phyloP scores from a whole-genome alignment of 2,329 filamentous ascomycete species.

The Ophiostoma tasmaniense region DNA sequence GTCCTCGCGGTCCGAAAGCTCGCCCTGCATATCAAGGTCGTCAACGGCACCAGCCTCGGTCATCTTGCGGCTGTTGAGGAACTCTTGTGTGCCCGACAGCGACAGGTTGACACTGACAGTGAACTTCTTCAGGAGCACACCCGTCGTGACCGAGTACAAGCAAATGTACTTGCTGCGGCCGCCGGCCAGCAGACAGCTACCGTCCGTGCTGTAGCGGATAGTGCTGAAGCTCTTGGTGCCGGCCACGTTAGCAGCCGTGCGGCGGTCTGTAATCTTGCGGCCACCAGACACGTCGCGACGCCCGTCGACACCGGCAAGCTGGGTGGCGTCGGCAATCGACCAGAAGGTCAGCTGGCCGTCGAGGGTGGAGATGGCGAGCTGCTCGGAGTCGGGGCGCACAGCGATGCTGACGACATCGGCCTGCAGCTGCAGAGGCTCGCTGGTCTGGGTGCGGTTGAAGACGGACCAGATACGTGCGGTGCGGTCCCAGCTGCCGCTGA shows the following conservation, averaged over 20 bases:
- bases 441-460: conserved; percentile 87
- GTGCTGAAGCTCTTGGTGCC: conserved; percentile 86
- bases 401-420: conserved; percentile 82
- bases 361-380: conserved; percentile 83
- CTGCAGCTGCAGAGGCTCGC: conserved; percentile 85
- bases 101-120: conserved; percentile 95
- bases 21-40: conserved; percentile 79
- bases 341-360: conserved; percentile 95
- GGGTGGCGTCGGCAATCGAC: conserved; percentile 79
- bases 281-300: conserved; percentile 89
- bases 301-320: conserved; percentile 79
- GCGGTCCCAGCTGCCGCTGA: conserved; percentile 93
- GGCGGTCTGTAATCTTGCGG: conserved; percentile 75
- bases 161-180: conserved; percentile 99
- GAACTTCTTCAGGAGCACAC: conserved; percentile 87
- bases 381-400: conserved; percentile 80
- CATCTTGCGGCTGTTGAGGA: conserved; percentile 83
- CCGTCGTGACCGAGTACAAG: conserved; percentile 87
- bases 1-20: conserved; percentile 82
- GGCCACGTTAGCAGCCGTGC: conserved; percentile 82
- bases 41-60: conserved; percentile 81
- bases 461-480: conserved; percentile 96
- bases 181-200: conserved; percentile 78
- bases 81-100: conserved; percentile 91
- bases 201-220: conserved; percentile 86